Base-by-base conservation (phyloP, 352 stramenopile genomes). In the Pythium sukuiense region DNA sequence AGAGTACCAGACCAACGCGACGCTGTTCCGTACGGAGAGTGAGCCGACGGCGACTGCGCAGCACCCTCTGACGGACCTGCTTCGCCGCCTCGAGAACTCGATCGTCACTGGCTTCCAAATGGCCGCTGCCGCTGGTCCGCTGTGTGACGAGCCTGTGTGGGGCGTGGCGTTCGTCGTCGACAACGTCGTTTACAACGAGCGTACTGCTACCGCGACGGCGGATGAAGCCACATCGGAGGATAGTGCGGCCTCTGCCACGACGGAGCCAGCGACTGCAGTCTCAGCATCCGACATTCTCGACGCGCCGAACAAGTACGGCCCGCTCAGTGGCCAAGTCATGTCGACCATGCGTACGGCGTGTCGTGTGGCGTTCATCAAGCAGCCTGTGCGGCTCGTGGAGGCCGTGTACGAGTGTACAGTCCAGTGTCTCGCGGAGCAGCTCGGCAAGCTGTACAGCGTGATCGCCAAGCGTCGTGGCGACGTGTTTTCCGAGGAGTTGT, bases 381-480 rank as follows among this genome's bases (percentile, higher is more conserved):
- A 90, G 57, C 88, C 91, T 14, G 87, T 96, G 50, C 90, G 93
- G 6, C 74, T 98, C 48, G 92, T 98, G 13, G 93, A 98, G 62
- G 90, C 89, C 35, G 83, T 97, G 61, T 98, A 97, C 63, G 76
- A 87, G 60, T 97, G 91, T 67, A 90, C 85, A 2, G 83, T 98
- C 30, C 88, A 94, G 63, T 94, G 85, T 57, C 76, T 90, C 33
- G 85, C 90, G 7, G 88, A 97, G 41, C 92, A 98, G 53, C 86
- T 99, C 2, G 96, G 96, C 29, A 93, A 97, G 66, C 72, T 99
- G 4, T 98, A 99, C 81, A 89, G 79, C 30, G 93, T 99, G 18
- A 85, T 99, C 43, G 95, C 90, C 3, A 97, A 96, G 74, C 85
- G 96, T 27, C 85, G 96, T 30, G 96, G 93, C 8, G 89, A 98